Evolutionary conservation across 2,329 filamentous ascomycete genomes (phyloP).

Genomic region (Penicillium sp.): DNA sequence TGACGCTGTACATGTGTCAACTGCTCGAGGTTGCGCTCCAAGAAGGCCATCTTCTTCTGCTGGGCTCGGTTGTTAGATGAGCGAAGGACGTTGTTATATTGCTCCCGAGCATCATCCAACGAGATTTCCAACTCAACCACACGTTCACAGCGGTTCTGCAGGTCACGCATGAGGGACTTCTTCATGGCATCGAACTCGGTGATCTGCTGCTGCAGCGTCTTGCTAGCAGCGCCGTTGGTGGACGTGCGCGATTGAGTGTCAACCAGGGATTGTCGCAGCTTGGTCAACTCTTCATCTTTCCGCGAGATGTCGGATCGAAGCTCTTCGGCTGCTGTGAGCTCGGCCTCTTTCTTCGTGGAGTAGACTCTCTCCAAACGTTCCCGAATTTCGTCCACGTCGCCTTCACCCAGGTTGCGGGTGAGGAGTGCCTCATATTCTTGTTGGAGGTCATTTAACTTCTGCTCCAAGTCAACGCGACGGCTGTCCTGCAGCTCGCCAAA

Average conservation of each 20-base stretch:
- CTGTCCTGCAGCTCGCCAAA: constrained; percentile 64
- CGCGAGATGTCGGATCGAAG: constrained; percentile 73
- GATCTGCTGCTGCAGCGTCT: constrained; percentile 96
- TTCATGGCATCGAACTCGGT: constrained; percentile 99
- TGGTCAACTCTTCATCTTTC: constrained; percentile 78
- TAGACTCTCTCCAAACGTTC: constrained; percentile 75
- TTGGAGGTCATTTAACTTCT: constrained; percentile 72
- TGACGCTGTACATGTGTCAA: constrained; percentile 96
- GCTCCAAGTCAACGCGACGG: constrained; percentile 73
- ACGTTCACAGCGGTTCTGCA: constrained; percentile 97
- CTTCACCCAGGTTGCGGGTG: constrained; percentile 73
- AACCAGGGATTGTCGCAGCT: constrained; percentile 77
- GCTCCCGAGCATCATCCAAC: constrained; percentile 93
- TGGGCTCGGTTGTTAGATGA: constrained; percentile 97
- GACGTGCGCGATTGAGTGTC: constrained; percentile 59
- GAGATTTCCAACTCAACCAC: constrained; percentile 98
- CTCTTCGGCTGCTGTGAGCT: constrained; percentile 72
- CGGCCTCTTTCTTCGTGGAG: constrained; percentile 70
- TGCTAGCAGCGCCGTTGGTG: constrained; percentile 63
- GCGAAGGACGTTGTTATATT: constrained; percentile 97
- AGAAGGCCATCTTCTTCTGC: constrained; percentile 99
- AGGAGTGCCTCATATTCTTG: constrained; percentile 82
- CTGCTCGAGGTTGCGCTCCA: constrained; percentile 97
- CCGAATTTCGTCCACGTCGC: constrained; percentile 83
- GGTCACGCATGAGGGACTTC: constrained; percentile 97